Evolutionary conservation across 2,329 filamentous ascomycete genomes (phyloP).

Genomic region (Pseudogymnoascus sp.): DNA sequence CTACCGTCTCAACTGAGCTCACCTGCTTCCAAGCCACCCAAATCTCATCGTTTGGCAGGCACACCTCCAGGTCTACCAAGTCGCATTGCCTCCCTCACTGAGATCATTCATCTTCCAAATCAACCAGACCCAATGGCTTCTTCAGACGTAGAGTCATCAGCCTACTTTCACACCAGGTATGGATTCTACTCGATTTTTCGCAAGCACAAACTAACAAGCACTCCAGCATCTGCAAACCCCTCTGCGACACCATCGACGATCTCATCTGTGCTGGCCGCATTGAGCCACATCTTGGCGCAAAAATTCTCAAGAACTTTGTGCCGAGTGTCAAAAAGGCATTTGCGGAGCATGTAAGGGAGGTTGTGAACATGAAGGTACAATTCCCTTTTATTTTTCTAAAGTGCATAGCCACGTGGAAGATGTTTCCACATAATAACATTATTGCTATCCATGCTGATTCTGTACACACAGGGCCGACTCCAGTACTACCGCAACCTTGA

Average conservation of each 20-base stretch:
- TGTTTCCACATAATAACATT: neutral
- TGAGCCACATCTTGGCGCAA: constrained; percentile 18
- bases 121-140: neutral
- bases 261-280: constrained; percentile 19
- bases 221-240: constrained; percentile 16
- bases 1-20: neutral
- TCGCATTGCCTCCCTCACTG: too few relatives aligned
- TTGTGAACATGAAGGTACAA: neutral
- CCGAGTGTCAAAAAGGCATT: neutral
- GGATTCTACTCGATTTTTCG: neutral
- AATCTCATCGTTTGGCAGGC: neutral
- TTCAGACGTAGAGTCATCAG: neutral
- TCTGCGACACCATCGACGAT: constrained; percentile 18
- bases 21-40: neutral
- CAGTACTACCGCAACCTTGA: neutral
- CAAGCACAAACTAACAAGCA: constrained; percentile 5
- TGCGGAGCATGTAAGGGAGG: neutral
- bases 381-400: neutral
- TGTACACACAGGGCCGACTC: neutral
- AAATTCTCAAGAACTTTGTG: constrained; percentile 11
- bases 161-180: neutral
- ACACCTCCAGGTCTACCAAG: neutral
- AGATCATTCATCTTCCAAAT: neutral
- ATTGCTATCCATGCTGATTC: neutral
- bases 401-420: neutral